These are phyloP conservation scores for Stipa capillata DNA, from an alignment of 176 grass and related monocot species.

Conservation along the genomic window DNA sequence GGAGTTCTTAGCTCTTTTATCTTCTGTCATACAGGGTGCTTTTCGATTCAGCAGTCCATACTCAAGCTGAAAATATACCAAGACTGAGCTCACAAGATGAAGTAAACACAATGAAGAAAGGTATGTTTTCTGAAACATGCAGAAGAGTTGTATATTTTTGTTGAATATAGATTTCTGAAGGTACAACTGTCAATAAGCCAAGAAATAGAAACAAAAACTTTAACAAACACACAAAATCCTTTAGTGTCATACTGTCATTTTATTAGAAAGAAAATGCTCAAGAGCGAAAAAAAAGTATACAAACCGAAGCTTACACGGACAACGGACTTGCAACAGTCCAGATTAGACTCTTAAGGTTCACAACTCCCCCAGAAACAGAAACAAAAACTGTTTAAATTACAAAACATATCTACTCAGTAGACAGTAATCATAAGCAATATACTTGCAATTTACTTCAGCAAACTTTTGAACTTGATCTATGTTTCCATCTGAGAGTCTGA, in stretches of 20 bases:
- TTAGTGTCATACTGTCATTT: background rate
- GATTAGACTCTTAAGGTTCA: too few relatives aligned
- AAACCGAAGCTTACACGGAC: background rate
- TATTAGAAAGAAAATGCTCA: background rate
- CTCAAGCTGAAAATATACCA: slow-evolving; percentile 20
- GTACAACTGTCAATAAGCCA: background rate
- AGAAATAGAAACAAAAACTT: background rate
- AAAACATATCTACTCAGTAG: background rate
- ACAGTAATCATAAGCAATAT: background rate
- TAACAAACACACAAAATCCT: background rate
- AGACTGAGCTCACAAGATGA: background rate
- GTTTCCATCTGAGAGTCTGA: background rate
- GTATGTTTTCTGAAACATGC: slow-evolving; percentile 7
- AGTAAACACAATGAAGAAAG: slow-evolving; percentile 14
- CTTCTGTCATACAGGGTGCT: slow-evolving; percentile 46
- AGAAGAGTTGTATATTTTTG: background rate
- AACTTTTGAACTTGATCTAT: background rate
- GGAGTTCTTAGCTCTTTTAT: slow-evolving; percentile 16
- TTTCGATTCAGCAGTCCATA: slow-evolving; percentile 44
- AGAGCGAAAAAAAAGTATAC: background rate
- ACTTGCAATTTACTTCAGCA: slow-evolving; percentile 3
- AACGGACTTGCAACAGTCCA: too few relatives aligned
- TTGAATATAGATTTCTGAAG: background rate
- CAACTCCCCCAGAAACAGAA: background rate
- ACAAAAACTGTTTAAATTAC: background rate